Evolutionary conservation across 1,284 basidiomycete species (phyloP).

Genomic region (Boletellus deceptivus): DNA sequence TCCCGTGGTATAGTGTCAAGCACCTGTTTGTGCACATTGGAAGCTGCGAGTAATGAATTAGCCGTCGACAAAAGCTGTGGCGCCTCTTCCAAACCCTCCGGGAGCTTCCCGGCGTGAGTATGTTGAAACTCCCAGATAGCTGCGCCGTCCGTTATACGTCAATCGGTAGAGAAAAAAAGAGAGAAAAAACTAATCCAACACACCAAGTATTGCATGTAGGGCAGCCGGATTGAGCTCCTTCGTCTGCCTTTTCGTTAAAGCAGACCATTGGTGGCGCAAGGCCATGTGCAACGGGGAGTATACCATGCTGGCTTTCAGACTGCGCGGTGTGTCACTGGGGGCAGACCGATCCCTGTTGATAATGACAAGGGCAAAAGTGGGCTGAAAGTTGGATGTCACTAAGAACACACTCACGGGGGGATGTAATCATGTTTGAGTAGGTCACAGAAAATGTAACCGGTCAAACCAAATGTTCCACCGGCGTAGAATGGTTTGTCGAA

Average conservation of each 20-base stretch:
- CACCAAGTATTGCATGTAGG: constrained; percentile 74
- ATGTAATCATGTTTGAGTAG: constrained; percentile 85
- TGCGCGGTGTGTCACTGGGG: constrained; percentile 60
- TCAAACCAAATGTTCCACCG: constrained; percentile 86
- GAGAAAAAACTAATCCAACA: constrained; percentile 25
- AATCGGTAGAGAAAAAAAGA: constrained; percentile 9
- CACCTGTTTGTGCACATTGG: constrained; percentile 71
- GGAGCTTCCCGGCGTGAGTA: constrained; percentile 54
- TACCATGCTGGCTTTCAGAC: constrained; percentile 58
- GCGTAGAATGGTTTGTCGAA: constrained; percentile 81
- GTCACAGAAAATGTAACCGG: constrained; percentile 94
- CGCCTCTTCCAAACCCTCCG: constrained; percentile 47
- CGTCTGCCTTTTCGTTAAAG: constrained; percentile 68
- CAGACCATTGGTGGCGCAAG: constrained; percentile 67
- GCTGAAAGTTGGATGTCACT: constrained; percentile 7
- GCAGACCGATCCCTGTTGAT: constrained; percentile 58
- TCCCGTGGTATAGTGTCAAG: constrained; percentile 53
- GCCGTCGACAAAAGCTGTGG: constrained; percentile 63
- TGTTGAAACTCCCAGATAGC: constrained; percentile 85
- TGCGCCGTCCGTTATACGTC: constrained; percentile 33
- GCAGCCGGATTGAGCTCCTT: constrained; percentile 76
- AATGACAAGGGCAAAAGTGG: constrained; percentile 12
- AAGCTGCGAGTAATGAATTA: constrained; percentile 55
- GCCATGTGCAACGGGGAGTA: constrained; percentile 69
- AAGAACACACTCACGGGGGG: constrained; percentile 57